Percentiles rank a stretch among this genome's conserved stretches.
These are phyloP conservation scores for Aphanoascus verrucosus DNA, from an alignment of 2,329 filamentous ascomycete species.

Conservation along the genomic window DNA sequence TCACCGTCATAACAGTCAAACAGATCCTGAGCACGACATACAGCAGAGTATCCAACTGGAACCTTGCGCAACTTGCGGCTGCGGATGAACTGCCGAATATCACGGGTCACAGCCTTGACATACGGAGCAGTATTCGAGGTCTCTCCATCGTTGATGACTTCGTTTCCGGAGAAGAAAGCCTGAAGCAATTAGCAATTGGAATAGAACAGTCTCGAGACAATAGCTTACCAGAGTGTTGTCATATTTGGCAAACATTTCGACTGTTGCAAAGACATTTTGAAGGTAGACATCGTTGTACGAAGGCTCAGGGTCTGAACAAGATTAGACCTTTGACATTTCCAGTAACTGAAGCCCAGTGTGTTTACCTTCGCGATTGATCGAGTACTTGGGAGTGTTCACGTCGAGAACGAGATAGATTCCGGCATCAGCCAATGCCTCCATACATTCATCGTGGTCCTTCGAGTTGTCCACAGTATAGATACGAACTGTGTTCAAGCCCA, in stretches of 20 bases:
- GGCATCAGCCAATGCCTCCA: conserved; percentile 66
- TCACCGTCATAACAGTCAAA: background rate
- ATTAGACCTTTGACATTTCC: background rate
- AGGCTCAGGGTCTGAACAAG: conserved; percentile 44
- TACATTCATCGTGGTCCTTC: conserved; percentile 69
- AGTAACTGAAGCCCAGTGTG: background rate
- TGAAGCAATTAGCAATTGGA: background rate
- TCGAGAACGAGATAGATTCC: conserved; percentile 89
- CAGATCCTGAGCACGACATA: conserved; percentile 17
- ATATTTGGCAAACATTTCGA: conserved; percentile 74
- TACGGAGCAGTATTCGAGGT: conserved; percentile 59
- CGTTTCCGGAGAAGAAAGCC: conserved; percentile 74
- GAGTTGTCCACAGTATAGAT: conserved; percentile 91
- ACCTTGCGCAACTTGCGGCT: conserved; percentile 52
- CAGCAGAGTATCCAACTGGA: conserved; percentile 61
- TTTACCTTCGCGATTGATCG: conserved; percentile 56
- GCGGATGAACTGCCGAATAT: conserved; percentile 61
- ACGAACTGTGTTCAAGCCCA: conserved; percentile 83
- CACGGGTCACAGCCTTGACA: conserved; percentile 68
- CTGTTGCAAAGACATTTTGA: conserved; percentile 74
- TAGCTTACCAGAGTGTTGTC: conserved; percentile 56
- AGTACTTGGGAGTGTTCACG: conserved; percentile 84
- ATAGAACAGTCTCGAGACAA: background rate
- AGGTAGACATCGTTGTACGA: conserved; percentile 86
- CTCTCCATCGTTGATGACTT: conserved; percentile 61